Conservation (phyloP, 2,329 filamentous ascomycete species). For the Aspergillus sp. region DNA sequence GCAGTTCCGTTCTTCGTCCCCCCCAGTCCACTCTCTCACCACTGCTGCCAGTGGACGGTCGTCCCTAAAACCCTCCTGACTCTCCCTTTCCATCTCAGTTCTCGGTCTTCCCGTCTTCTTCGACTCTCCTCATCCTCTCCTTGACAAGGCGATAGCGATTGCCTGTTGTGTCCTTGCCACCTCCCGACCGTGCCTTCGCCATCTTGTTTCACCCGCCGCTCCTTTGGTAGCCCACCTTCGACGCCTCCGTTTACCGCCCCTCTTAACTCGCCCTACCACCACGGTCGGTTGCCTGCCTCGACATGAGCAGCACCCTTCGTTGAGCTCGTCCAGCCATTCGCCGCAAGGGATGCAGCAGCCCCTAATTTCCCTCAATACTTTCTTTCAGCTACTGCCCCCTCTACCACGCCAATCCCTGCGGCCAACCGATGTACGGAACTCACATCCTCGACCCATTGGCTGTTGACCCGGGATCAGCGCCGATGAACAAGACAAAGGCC, state of each 20-base stretch:
- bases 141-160: neutral
- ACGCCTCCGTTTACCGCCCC: constrained; percentile 13
- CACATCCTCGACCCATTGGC: constrained; percentile 34
- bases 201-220: constrained; percentile 10
- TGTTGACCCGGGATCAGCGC: constrained; percentile 32
- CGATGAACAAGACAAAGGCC: constrained; percentile 36
- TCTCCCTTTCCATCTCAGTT: neutral
- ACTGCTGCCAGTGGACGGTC: constrained; percentile 5
- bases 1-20: neutral
- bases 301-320: constrained; percentile 22
- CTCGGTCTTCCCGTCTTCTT: constrained; percentile 1
- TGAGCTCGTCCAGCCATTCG: constrained; percentile 22
- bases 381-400: constrained; percentile 1
- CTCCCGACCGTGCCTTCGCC: constrained; percentile 4
- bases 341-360: constrained; percentile 19
- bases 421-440: constrained; percentile 35
- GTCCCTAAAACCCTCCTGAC: constrained; percentile 16
- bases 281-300: constrained; percentile 16
- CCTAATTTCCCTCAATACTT: constrained; percentile 3
- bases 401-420: constrained; percentile 10
- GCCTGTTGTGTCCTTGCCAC: constrained; percentile 8
- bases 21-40: neutral
- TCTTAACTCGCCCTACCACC: neutral
- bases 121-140: constrained; percentile 4
- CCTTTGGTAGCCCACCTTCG: constrained; percentile 14